Percentiles rank a stretch among this genome's conserved stretches.
Conservation (phyloP, 2,329 filamentous ascomycete genomes). For the Dactylellina sp. region DNA sequence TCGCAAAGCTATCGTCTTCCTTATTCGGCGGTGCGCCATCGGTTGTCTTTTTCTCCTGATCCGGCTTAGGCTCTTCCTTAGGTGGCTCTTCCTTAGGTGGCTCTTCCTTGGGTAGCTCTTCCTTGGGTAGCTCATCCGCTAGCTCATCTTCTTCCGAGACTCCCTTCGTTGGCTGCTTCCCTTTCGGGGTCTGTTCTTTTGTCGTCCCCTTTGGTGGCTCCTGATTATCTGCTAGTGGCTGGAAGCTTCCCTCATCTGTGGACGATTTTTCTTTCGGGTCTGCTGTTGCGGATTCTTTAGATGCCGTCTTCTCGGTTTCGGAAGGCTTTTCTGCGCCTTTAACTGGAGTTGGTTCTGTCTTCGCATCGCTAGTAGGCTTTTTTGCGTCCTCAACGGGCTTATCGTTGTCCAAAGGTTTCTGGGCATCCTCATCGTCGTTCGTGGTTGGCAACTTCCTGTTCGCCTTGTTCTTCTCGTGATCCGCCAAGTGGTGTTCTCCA, state of each 20-base stretch:
- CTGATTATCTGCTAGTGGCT: constrained; percentile 7
- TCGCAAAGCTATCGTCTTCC: constrained; percentile 39
- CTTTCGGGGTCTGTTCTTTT: not conserved
- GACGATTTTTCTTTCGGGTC: too few species aligned
- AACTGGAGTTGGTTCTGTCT: not conserved
- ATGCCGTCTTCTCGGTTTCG: not conserved
- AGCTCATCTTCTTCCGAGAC: too few species aligned
- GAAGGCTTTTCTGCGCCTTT: not conserved
- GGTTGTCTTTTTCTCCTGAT: constrained; percentile 2
- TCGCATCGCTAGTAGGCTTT: not conserved
- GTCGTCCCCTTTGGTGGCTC: constrained; percentile 4
- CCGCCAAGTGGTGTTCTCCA: constrained; percentile 13
- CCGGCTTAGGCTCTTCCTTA: not conserved
- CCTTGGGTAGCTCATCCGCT: too few species aligned
- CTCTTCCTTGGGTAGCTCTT: constrained; percentile 1
- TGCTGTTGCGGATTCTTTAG: constrained; percentile 6
- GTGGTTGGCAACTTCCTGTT: constrained; percentile 5
- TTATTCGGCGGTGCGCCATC: constrained; percentile 7
- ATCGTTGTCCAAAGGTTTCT: not conserved
- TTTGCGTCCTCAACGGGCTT: not conserved
- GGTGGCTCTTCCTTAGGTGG: not conserved
- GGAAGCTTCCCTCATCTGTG: constrained; percentile 26
- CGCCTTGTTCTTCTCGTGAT: constrained; percentile 41
- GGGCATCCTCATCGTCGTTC: not conserved
- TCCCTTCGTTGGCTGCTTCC: too few species aligned